These are phyloP conservation scores for Brassica carinata DNA, from an alignment of 345 rosid species.

Conservation along the genomic window DNA sequence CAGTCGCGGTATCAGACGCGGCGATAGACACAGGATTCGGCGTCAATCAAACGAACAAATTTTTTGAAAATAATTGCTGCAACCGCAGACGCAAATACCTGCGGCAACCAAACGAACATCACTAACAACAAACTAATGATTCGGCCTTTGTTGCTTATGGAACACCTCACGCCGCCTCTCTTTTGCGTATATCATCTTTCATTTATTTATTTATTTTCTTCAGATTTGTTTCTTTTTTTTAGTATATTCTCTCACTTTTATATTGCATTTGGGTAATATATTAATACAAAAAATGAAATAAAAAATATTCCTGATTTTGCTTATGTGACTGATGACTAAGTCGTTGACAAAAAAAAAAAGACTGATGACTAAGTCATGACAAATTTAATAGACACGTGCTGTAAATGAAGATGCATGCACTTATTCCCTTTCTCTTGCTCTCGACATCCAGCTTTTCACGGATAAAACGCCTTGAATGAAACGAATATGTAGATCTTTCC, in stretches of 20 bases:
- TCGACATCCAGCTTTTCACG: slow-evolving; percentile 1
- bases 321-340: slow-evolving; percentile 36
- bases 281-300: neutral
- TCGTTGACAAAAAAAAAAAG: neutral
- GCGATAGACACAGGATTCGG: too few species aligned
- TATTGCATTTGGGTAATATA: slow-evolving; percentile 21
- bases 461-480: neutral
- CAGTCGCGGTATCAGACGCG: too few species aligned
- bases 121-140: neutral
- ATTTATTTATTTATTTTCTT: neutral
- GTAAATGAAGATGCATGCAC: slow-evolving; percentile 40
- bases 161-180: slow-evolving; percentile 40
- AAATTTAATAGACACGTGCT: slow-evolving; percentile 23
- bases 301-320: slow-evolving; percentile 4
- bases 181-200: neutral
- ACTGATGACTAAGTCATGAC: slow-evolving; percentile 29
- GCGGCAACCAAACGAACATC: too few species aligned
- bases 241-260: neutral
- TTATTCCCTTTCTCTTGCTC: slow-evolving; percentile 22
- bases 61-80: too few species aligned
- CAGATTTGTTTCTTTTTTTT: neutral
- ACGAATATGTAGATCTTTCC: slow-evolving; percentile 27
- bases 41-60: too few species aligned
- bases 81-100: too few species aligned
- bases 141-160: slow-evolving; percentile 24